Percentiles rank a stretch among this genome's conserved stretches.
Evolutionary conservation across 1,284 basidiomycete species (phyloP).

Genomic region (Mycosarcoma maydis): DNA sequence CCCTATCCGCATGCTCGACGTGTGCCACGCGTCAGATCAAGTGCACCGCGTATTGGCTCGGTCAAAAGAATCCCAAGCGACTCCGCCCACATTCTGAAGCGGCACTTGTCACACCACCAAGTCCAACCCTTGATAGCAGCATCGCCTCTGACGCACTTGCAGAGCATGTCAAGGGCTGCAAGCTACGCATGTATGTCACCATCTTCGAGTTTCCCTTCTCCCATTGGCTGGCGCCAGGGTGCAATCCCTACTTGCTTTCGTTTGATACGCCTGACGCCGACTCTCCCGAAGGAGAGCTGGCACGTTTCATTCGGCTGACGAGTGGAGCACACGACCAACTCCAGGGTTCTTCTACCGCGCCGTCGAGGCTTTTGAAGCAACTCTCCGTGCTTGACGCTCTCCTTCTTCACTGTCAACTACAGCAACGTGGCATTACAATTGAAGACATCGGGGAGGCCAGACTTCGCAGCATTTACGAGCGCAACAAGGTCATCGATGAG

Average conservation of each 20-base stretch:
- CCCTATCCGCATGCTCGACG: constrained; percentile 1
- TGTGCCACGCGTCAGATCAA: constrained; percentile 2
- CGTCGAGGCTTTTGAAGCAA: constrained; percentile 1
- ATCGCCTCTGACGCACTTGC: constrained; percentile 1
- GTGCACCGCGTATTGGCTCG: constrained; percentile 7
- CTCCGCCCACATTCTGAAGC: not conserved
- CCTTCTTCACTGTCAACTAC: not conserved
- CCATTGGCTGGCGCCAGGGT: constrained; percentile 10
- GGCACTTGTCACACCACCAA: not conserved
- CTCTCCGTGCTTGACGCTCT: constrained; percentile 7
- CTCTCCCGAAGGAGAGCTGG: not conserved
- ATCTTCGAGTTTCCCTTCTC: constrained; percentile 11
- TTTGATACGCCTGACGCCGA: not conserved
- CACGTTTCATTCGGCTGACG: constrained; percentile 1
- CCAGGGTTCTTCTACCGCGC: not conserved
- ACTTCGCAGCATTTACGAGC: constrained; percentile 2
- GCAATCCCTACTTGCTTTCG: constrained; percentile 8
- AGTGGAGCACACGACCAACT: constrained; percentile 3
- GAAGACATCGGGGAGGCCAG: not conserved
- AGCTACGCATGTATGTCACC: constrained; percentile 3
- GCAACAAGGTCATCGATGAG: constrained; percentile 7
- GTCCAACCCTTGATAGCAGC: constrained; percentile 1
- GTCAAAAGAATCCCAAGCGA: not conserved
- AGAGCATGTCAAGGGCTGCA: constrained; percentile 5
- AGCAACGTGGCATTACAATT: constrained; percentile 1